A percentile compares a stretch with the other conserved stretches of the same genome.
Evolutionary conservation across 164 flowering plant species (phyloP).

Genomic region (Litsea cubeba): DNA sequence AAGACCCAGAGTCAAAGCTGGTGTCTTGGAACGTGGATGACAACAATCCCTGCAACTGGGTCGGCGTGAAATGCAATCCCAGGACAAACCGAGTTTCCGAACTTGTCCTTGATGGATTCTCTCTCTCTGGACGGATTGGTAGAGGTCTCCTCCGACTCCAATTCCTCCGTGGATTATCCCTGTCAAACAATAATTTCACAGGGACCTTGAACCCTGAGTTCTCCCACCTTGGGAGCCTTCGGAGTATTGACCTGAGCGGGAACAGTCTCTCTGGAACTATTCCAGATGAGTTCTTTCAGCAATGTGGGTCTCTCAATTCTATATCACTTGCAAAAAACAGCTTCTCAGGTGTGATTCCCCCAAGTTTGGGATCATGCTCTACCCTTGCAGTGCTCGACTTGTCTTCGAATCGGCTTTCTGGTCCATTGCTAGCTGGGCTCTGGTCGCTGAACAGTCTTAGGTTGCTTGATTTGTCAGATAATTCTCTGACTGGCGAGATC

Average conservation of each 20-base stretch:
- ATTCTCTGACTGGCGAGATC: constrained; percentile 66
- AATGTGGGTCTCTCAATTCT: constrained; percentile 59
- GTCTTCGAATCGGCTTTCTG: constrained; percentile 68
- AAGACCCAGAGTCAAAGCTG: constrained; percentile 60
- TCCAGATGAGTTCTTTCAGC: constrained; percentile 64
- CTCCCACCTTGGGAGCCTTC: constrained; percentile 39
- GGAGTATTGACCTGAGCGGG: constrained; percentile 56
- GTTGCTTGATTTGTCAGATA: constrained; percentile 68
- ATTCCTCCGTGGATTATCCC: constrained; percentile 56
- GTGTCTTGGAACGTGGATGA: constrained; percentile 83
- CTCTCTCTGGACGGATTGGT: constrained; percentile 69
- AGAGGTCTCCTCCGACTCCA: constrained; percentile 62
- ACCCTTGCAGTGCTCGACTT: constrained; percentile 54
- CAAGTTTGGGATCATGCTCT: constrained; percentile 57
- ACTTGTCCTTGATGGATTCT: constrained; percentile 67
- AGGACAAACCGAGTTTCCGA: constrained; percentile 70
- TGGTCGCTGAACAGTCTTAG: constrained; percentile 68
- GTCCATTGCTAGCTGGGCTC: constrained; percentile 50
- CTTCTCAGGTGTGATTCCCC: constrained; percentile 62
- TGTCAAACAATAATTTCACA: constrained; percentile 65
- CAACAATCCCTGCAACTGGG: constrained; percentile 70
- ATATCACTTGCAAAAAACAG: constrained; percentile 68
- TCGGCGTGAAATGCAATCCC: constrained; percentile 67
- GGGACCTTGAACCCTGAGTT: constrained; percentile 60
- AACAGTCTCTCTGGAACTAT: constrained; percentile 68